Percentiles rank a stretch among this genome's conserved stretches.
Evolutionary conservation across 2,329 filamentous ascomycete genomes (phyloP).

Genomic region (Aureobasidium melanogenum): DNA sequence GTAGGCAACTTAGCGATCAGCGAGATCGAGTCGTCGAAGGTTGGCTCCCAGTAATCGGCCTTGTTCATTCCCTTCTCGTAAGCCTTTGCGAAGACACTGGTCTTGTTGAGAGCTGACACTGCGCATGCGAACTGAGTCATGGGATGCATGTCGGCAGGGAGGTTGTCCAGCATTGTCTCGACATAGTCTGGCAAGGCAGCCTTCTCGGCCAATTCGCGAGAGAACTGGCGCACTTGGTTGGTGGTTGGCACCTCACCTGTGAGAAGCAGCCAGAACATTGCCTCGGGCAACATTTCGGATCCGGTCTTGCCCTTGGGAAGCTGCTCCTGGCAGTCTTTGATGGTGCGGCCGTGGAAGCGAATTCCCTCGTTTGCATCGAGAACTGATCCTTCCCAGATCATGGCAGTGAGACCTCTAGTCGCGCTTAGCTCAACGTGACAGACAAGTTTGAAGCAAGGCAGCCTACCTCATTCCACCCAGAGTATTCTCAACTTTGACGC

Average conservation of each 20-base stretch:
- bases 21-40: conserved; percentile 89
- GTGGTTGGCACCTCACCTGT: conserved; percentile 85
- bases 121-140: conserved; percentile 98
- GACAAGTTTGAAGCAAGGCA: not conserved
- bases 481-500: conserved; percentile 88
- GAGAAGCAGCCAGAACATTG: conserved; percentile 98
- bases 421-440: not conserved
- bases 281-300: conserved; percentile 95
- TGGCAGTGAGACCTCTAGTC: conserved; percentile 73
- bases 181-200: conserved; percentile 75
- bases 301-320: conserved; percentile 82
- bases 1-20: conserved; percentile 93
- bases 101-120: conserved; percentile 91
- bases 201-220: conserved; percentile 79
- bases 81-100: conserved; percentile 84
- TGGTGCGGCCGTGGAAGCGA: conserved; percentile 93
- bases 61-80: conserved; percentile 90
- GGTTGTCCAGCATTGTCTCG: conserved; percentile 77
- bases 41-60: conserved; percentile 97
- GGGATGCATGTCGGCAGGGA: conserved; percentile 84
- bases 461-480: conserved; percentile 82
- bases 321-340: conserved; percentile 93
- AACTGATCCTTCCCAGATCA: conserved; percentile 98
- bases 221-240: conserved; percentile 71
- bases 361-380: conserved; percentile 96